Base-by-base conservation (phyloP, 441 rosid species). In the Dalechampia spathulata region DNA sequence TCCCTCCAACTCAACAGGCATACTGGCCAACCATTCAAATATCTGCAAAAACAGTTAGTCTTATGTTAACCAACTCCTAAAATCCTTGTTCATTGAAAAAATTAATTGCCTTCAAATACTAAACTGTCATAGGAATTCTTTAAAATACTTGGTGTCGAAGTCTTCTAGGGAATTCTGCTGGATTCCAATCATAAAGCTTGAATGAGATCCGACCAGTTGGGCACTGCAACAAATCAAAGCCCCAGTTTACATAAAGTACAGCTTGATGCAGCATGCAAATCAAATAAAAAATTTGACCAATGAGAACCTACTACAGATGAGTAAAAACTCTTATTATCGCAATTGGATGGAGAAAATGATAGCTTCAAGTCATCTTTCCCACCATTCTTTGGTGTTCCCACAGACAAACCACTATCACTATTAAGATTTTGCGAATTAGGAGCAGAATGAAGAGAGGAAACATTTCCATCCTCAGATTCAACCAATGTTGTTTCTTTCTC, bases 171-270 rank as follows among this genome's bases (percentile, higher is more conserved):
- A 93, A 93, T 72, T 93, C 99, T 4, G 99, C 99, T 2, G 99
- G 99, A 73, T 93, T 93, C 99, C 99, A 93, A 63, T 93, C 99
- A 71, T 89, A 93, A 61, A 93, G 96, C 80, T 93, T 93, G 75
- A 93, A 93, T 17, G 97, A 90, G 73, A 93, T 85, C 54, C 96
- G 85, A 63, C 96, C 99, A 45, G 99, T 85, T 40, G 99, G 97
- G 55, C 96, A 87, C 99, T 93, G 61, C 58, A 85, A 50, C 28
- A 30, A 30, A n/a, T n/a, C n/a, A 64, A 71, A 69, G 13, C 63
- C n/a, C 51, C 52, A 78, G 67, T 53, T 60, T 10, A 21, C 19
- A 58, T 38, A 30, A 37, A 28, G 27, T 23, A 63, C 0, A 30
- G 28, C 43, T 59, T 25, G 37, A 56, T 34, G 25, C 21, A 51